Evolutionary conservation across 805 yeast genomes (phyloP), one percentile per base, ranked within the genome.

Genomic region (Candida golubevii): DNA sequence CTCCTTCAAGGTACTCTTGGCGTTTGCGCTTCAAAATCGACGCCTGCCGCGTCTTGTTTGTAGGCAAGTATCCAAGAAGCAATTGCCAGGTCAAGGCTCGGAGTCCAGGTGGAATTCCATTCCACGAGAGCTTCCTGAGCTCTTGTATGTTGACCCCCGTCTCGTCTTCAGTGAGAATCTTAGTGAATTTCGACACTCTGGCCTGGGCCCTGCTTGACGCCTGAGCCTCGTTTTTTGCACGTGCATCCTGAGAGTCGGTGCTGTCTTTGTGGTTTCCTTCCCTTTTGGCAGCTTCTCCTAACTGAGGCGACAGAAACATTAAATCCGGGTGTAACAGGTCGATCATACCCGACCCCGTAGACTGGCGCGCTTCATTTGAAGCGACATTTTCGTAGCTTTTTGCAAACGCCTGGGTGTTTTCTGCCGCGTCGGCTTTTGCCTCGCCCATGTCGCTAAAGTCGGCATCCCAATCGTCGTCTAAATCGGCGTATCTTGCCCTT

Each of bases 381-480:
- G 8, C 26, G 10, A 14, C 14, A 8, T 14, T 33, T 33, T 26
- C 26, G 12, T 14, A 14, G 15, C 38, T 30, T 15, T 39, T 7
- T 8, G 33, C 26, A 7, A 7, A 12, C 6, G 8, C n/a, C 6
- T 6, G 8, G 12, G 23, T 26, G 33, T 14, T 11, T 11, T 33
- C 13, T 12, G 28, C 27, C 5, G 29, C 37, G 11, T 35, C 23
- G 18, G 6, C 23, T 3, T 59, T 42, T 23, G 57, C 62, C 50
- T 49, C 60, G 8, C 56, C 45, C 28, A 60, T 62, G 34, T 62
- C 81, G 36, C 81, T 83, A 10, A 91, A 53, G 14, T 65, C 72
- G 14, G 79, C 95, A 61, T 88, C 91, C 97, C 97, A 89, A 63
- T 88, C 97, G 54, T 86, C 95, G 60, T 89, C 96, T 45, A 83